Evolutionary conservation across 805 yeast species (phyloP), one percentile per base, ranked within the genome.

Genomic region (Saturnispora dispora): DNA sequence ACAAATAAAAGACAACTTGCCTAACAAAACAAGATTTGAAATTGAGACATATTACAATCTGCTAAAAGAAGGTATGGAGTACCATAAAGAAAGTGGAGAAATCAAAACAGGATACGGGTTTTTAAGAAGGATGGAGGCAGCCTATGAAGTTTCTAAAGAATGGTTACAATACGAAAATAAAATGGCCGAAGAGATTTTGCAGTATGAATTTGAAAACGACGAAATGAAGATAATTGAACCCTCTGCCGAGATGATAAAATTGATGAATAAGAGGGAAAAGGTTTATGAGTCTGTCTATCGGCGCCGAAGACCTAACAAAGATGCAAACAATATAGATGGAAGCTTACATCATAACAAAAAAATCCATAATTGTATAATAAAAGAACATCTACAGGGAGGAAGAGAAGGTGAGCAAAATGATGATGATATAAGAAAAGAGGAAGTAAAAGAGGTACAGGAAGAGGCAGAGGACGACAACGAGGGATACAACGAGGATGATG

Each of bases 21-120:
- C 73, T 0, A 53, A 58, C 5, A 81, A 81, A 4, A 53, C 58
- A 3, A 30, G 66, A 1, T 82, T 80, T 53, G 73, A 81, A 6
- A 46, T 65, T 46, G 61, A 57, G n/a, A 79, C 77, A 57, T 77
- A 78, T 57, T 57, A 69, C 7, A 46, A 70, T 6, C 60, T 81
- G 11, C 60, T 66, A 44, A 40, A 39, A 1, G 70, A 63, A 11
- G 55, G 41, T 13, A 28, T 27, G 13, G 23, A 33, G 23, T 22
- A 45, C 17, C 48, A 45, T 35, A 30, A 20, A 13, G 36, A 23
- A 22, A 36, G 5, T 72, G 17, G 45, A 57, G 22, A 47, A 50
- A 18, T 51, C 52, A 27, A 73, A 73, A 53, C 51, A 47, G 35
- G 57, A 49, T 40, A 48, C 44, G 35, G 57, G 56, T 25, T 40